These are phyloP conservation scores for Pythium plurisporium DNA, from an alignment of 352 stramenopile species.

Conservation along the genomic window DNA sequence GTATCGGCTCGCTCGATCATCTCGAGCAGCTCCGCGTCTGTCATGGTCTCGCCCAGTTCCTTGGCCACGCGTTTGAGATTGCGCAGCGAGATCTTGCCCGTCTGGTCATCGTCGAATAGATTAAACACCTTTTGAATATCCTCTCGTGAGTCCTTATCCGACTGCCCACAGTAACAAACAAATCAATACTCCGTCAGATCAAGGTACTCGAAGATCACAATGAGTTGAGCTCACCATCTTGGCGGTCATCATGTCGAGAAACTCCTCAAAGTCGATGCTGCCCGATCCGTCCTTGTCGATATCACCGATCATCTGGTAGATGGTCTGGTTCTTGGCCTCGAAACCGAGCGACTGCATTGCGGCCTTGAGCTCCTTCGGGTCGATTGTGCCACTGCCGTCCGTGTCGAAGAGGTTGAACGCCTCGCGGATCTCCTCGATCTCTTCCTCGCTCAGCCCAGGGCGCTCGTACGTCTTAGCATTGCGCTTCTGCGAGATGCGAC, in stretches of 20 bases:
- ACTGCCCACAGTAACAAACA: slow-evolving; percentile 33
- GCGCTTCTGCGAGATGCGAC: slow-evolving; percentile 73
- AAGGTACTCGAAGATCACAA: too few species aligned
- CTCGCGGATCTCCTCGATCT: slow-evolving; percentile 95
- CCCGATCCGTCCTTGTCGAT: slow-evolving; percentile 96
- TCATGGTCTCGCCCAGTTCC: slow-evolving; percentile 99
- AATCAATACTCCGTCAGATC: background rate
- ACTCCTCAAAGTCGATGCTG: slow-evolving; percentile 97
- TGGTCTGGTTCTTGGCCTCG: slow-evolving; percentile 96
- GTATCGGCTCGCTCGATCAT: slow-evolving; percentile 98
- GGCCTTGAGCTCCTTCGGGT: slow-evolving; percentile 96
- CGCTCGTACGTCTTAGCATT: slow-evolving; percentile 91
- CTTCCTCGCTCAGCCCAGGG: slow-evolving; percentile 88
- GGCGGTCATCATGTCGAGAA: slow-evolving; percentile 96
- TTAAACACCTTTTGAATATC: slow-evolving; percentile 97
- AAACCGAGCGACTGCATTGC: slow-evolving; percentile 96
- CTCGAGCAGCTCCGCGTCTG: slow-evolving; percentile 97
- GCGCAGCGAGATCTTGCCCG: slow-evolving; percentile 94
- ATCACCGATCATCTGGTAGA: slow-evolving; percentile 97
- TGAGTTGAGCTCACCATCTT: slow-evolving; percentile 78
- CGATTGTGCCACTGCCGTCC: slow-evolving; percentile 94
- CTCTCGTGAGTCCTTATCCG: slow-evolving; percentile 93
- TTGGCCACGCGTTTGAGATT: slow-evolving; percentile 98
- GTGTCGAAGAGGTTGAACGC: slow-evolving; percentile 98
- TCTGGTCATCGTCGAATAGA: slow-evolving; percentile 98